These are phyloP conservation scores for Pyrenochaeta sp. DNA, from an alignment of 2,329 filamentous ascomycete genomes.

Conservation along the genomic window DNA sequence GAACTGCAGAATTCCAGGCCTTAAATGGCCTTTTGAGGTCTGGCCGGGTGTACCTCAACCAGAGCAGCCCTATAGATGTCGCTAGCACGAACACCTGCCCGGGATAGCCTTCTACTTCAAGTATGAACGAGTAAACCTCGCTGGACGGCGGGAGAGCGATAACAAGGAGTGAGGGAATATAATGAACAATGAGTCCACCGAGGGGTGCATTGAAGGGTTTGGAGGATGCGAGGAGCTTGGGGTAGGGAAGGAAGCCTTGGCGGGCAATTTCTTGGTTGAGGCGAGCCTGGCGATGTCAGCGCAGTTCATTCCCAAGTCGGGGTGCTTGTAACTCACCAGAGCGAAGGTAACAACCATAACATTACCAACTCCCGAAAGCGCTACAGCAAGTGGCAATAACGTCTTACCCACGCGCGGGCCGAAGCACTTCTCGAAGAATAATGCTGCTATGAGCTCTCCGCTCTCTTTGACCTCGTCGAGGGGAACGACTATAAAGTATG, in stretches of 20 bases:
- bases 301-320: too few relatives aligned
- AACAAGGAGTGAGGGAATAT: conserved; percentile 72
- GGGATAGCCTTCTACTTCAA: conserved; percentile 76
- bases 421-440: conserved; percentile 73
- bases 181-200: conserved; percentile 74
- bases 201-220: conserved; percentile 73
- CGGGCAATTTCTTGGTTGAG: conserved; percentile 77
- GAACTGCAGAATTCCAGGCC: conserved; percentile 69
- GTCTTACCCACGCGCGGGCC: conserved; percentile 65
- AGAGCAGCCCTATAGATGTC: conserved; percentile 65
- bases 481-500: conserved; percentile 71
- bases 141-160: conserved; percentile 71
- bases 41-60: conserved; percentile 67
- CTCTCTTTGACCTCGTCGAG: conserved; percentile 72
- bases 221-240: conserved; percentile 68
- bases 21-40: conserved; percentile 70
- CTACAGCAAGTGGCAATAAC: conserved; percentile 70
- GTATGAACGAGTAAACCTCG: conserved; percentile 75
- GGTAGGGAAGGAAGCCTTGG: conserved; percentile 74
- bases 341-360: conserved; percentile 78
- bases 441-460: conserved; percentile 72
- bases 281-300: conserved; percentile 60
- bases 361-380: conserved; percentile 73
- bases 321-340: conserved; percentile 59
- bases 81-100: conserved; percentile 68